Evolutionary conservation across 1,284 basidiomycete species (phyloP).

Genomic region (Rhodotorula sp.): DNA sequence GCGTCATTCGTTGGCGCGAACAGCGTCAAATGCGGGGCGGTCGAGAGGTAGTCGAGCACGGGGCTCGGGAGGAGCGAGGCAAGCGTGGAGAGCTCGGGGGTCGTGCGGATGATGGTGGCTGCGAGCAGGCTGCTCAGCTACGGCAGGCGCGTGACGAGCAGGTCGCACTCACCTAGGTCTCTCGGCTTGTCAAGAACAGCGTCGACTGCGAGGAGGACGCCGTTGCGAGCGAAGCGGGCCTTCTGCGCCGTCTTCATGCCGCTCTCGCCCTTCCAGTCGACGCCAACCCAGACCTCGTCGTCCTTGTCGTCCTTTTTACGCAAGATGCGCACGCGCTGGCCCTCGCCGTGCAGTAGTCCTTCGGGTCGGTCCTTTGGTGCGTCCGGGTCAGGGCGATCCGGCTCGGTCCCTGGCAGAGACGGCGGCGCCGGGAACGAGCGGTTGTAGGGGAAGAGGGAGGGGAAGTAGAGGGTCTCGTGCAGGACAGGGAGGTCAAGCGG

Average conservation of each 20-base stretch:
- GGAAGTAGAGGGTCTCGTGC: constrained; percentile 64
- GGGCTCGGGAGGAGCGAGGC: constrained; percentile 49
- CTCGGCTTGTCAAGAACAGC: constrained; percentile 74
- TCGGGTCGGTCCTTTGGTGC: constrained; percentile 49
- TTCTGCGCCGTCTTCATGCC: constrained; percentile 44
- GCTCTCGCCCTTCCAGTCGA: constrained; percentile 45
- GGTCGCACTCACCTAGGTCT: constrained; percentile 67
- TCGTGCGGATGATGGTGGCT: constrained; percentile 45
- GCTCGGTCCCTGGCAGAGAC: constrained; percentile 34
- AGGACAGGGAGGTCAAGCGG: constrained; percentile 65
- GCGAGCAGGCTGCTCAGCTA: neutral
- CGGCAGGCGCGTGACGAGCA: constrained; percentile 60
- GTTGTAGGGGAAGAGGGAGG: constrained; percentile 53
- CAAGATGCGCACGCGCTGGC: constrained; percentile 65
- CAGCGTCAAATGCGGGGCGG: constrained; percentile 69
- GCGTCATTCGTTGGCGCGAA: constrained; percentile 87
- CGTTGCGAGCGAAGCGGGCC: constrained; percentile 65
- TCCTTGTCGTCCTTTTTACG: constrained; percentile 49
- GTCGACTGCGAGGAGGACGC: constrained; percentile 73
- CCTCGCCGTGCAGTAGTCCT: constrained; percentile 75
- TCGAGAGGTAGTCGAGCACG: constrained; percentile 39
- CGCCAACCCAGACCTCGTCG: constrained; percentile 43
- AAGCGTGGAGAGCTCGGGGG: constrained; percentile 46
- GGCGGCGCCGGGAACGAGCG: constrained; percentile 36
- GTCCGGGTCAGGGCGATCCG: constrained; percentile 36